These are phyloP conservation scores for Zygoascus tannicola DNA, from an alignment of 805 yeast species.

Conservation along the genomic window DNA sequence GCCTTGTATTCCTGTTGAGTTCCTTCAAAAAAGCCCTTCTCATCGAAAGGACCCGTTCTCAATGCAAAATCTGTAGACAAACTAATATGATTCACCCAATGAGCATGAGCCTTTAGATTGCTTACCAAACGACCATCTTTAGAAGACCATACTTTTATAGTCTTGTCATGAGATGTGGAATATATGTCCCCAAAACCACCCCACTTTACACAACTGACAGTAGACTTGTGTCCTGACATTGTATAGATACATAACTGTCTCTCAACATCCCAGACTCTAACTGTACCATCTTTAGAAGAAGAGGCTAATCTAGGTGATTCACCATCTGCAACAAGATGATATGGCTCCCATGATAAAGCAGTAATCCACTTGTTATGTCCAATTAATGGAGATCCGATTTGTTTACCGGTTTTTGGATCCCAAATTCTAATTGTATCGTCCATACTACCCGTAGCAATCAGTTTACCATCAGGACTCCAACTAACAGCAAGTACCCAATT, in stretches of 20 bases:
- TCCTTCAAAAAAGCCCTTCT: constrained; percentile 38
- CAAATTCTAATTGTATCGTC: constrained; percentile 82
- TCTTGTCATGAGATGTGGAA: constrained; percentile 89
- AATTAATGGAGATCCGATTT: constrained; percentile 58
- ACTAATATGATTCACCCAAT: constrained; percentile 95
- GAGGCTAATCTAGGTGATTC: constrained; percentile 63
- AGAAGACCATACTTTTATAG: constrained; percentile 87
- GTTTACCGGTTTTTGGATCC: constrained; percentile 69
- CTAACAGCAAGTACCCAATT: constrained; percentile 91
- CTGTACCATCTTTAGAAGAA: constrained; percentile 85
- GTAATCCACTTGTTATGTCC: constrained; percentile 92
- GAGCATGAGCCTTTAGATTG: constrained; percentile 82
- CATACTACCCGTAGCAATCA: constrained; percentile 94
- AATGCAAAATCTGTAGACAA: constrained; percentile 83
- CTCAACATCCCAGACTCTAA: constrained; percentile 81
- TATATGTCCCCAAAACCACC: constrained; percentile 80
- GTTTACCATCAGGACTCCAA: constrained; percentile 86
- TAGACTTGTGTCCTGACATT: constrained; percentile 76
- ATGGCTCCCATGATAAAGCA: constrained; percentile 87
- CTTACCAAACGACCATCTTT: constrained; percentile 67
- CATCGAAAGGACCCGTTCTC: constrained; percentile 83
- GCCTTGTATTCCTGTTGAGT: constrained; percentile 36
- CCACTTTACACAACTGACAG: constrained; percentile 97
- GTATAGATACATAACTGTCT: constrained; percentile 58
- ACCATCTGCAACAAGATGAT: constrained; percentile 59